Conservation (phyloP, 345 rosid genomes). For the Microcos paniculata region DNA sequence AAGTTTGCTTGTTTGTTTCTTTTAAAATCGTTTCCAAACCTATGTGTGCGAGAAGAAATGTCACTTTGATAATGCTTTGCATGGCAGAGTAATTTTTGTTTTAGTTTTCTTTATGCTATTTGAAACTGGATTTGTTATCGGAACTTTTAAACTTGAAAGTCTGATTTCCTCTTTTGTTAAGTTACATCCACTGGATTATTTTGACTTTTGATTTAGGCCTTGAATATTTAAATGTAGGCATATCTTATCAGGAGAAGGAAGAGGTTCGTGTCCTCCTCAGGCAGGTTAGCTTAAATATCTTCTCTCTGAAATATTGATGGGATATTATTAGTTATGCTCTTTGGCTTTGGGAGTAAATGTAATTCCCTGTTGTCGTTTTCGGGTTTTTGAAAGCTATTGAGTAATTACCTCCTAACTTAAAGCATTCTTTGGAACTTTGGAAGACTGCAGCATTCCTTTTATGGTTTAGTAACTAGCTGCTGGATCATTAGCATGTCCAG, state of each 20-base stretch:
- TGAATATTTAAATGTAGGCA: slow-evolving; percentile 45
- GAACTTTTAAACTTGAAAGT: slow-evolving; percentile 14
- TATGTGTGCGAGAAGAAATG: not conserved
- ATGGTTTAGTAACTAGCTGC: not conserved
- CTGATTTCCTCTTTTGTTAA: not conserved
- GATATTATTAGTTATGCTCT: not conserved
- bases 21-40: not conserved
- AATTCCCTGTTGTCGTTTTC: not conserved
- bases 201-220: slow-evolving; percentile 9
- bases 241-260: slow-evolving; percentile 88
- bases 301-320: not conserved
- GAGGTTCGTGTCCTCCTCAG: slow-evolving; percentile 88
- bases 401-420: not conserved
- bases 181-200: slow-evolving; percentile 12
- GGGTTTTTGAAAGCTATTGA: not conserved
- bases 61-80: not conserved
- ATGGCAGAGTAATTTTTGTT: not conserved
- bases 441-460: not conserved
- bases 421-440: not conserved
- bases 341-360: not conserved
- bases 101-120: not conserved
- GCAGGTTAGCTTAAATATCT: slow-evolving; percentile 55
- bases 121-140: not conserved
- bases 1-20: not conserved
- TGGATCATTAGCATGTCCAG: not conserved